Conservation (phyloP, 441 rosid species). For the Adansonia madagascariensis region DNA sequence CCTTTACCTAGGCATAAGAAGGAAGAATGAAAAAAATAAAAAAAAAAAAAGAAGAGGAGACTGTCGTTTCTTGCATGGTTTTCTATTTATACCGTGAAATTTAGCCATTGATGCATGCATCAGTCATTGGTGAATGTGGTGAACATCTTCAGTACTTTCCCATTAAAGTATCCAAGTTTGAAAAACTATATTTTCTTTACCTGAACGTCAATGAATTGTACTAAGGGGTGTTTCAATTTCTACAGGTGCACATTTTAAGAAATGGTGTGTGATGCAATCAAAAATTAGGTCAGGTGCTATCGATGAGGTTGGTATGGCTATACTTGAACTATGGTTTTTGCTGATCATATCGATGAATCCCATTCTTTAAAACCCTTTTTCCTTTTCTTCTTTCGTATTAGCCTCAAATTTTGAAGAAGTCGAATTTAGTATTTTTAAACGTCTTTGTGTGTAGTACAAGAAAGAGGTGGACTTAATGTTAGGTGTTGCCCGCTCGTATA, state of each 20-base stretch:
- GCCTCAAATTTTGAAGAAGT: neutral
- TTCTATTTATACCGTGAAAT: neutral
- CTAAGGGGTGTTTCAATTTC: slow-evolving; percentile 13
- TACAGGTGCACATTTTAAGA: slow-evolving; percentile 96
- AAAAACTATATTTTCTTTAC: neutral
- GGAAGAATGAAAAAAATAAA: neutral
- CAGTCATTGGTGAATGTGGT: neutral
- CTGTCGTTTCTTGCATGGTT: neutral
- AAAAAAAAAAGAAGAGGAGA: neutral
- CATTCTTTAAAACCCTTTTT: neutral
- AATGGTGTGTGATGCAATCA: slow-evolving; percentile 99
- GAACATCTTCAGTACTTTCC: neutral
- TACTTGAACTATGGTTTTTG: neutral
- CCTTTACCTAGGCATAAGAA: neutral
- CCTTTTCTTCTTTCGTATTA: neutral
- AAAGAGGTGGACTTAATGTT: slow-evolving; percentile 83
- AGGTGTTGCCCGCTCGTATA: slow-evolving; percentile 52
- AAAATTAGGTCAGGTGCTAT: slow-evolving; percentile 86
- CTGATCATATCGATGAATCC: neutral
- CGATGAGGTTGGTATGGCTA: slow-evolving; percentile 62
- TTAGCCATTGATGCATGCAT: neutral
- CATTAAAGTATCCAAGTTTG: neutral
- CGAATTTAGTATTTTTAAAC: neutral
- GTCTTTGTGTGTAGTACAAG: slow-evolving; percentile 62
- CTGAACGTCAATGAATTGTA: neutral